Base-by-base conservation (phyloP, 2,329 filamentous ascomycete genomes). In the Lachnellula subtilissima region DNA sequence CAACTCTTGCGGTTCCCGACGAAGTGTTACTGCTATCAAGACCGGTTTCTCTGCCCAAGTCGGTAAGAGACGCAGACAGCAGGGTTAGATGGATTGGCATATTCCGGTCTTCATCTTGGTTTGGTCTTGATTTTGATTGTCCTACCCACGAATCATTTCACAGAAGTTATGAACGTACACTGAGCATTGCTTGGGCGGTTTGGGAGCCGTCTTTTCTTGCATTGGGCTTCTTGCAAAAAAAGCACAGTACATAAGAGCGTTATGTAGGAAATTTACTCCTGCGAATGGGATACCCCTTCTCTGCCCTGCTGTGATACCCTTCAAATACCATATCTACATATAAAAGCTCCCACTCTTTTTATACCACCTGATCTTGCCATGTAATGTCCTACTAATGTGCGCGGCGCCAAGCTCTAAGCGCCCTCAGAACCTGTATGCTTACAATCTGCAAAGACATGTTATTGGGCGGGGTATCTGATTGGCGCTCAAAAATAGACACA, bases 31-130 rank as follows among this genome's bases (percentile, higher is more conserved):
- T 59, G 92, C 94, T 66, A 99, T 99, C 88, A 99, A 99, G 87
- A 96, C 91, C 60, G 94, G 94, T 91, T 99, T 99, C 91, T 95
- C 92, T 70, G 94, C 94, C 75, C 94, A 97, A 78, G 89, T 99
- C 75, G 94, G 94, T 74, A 97, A 97, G 88, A 88, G 94, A 83
- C 94, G 86, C 82, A 95, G 95, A 84, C 88, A 91, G 79, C 84
- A 90, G 75, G 88, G 82, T 75, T 95, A 91, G 81, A 67, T 55
- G 55, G 52, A 14, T 43, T 54, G 12, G 12, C 11, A 40, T 40
- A 17, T 40, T n/a, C 15, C 5, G 37, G 12, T 40, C 4, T 48
- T 7, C n/a, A 12, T 22, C 23, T n/a, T 25, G 19, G 22, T 47
- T 25, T 17, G 23, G 22, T 32, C 11, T 47, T 28, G 42, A 11